Evolutionary conservation across 106 monocot species (phyloP), one percentile per base, ranked within the genome.

Genomic region (Acorus calamus): DNA sequence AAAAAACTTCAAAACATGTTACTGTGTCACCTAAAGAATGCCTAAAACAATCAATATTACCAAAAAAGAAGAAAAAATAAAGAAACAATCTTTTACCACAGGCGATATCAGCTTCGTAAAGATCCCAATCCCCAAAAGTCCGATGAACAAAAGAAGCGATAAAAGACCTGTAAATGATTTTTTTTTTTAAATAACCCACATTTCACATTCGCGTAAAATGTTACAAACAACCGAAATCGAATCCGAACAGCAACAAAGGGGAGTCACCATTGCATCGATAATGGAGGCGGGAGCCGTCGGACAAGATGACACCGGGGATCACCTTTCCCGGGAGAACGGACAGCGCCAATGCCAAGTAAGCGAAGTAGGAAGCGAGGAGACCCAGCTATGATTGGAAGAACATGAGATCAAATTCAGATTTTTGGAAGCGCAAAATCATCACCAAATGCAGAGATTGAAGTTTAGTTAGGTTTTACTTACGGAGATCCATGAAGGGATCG

Each of bases 281-380:
- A 13, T 55, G 55, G 55, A 55, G 55, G 55, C 55, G 55, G 4
- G 55, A 55, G 55, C 55, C 55, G 55, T 55, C 55, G 55, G 55
- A 55, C 11, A 55, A 13, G 9, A 55, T 13, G 55, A 13, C 7
- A 10, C 55, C 55, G 9, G 55, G 55, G 55, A 55, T 13, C 4
- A 55, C 11, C 8, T 55, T 55, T 3, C 55, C 55, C 9, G 55
- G 55, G 9, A 55, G 7, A n/a, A 55, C 2, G 9, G 55, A 55
- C 13, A 10, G 11, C 11, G 55, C 8, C 11, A 55, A 13, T 13
- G 55, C 55, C 55, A 55, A 55, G 55, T 55, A 55, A 2, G 8
- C 11, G 9, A 55, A 10, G 55, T 55, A 55, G 55, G 55, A 55
- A 13, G 13, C 4, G 11, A 55, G 55, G 4, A 55, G 4, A 13